Conservation (phyloP, 139 green algal species). For the Tetraselmis striata region DNA sequence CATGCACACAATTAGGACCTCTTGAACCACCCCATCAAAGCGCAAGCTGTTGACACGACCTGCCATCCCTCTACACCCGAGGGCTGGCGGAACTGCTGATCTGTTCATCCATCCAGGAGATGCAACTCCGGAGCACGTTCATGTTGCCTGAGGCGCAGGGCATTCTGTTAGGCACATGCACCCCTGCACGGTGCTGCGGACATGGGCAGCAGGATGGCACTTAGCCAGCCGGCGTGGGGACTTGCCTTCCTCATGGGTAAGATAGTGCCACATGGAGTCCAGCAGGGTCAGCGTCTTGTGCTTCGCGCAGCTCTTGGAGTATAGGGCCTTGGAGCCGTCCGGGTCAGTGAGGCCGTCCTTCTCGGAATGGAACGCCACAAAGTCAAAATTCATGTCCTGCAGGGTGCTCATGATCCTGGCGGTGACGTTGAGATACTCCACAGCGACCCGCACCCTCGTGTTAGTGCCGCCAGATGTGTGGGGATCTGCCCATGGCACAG, state of each 20-base stretch:
- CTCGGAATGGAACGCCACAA: constrained; percentile 53
- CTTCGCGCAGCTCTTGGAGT: constrained; percentile 23
- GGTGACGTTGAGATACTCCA: constrained; percentile 44
- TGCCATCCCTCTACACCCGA: too few relatives aligned
- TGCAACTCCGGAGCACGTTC: not conserved
- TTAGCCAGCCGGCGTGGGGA: too few relatives aligned
- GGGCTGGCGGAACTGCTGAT: too few relatives aligned
- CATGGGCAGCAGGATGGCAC: not conserved
- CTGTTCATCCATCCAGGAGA: not conserved
- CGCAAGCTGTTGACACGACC: too few relatives aligned
- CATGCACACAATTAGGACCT: too few relatives aligned
- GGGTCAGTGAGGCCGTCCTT: constrained; percentile 58
- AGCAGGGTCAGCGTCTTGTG: constrained; percentile 60
- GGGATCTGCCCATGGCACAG: not conserved
- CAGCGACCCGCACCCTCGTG: constrained; percentile 7
- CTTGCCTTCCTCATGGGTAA: constrained; percentile 54
- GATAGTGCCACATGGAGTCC: constrained; percentile 57
- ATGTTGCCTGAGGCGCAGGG: not conserved
- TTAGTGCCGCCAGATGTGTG: not conserved
- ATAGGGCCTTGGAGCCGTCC: constrained; percentile 44
- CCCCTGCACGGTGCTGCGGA: not conserved
- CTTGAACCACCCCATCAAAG: too few relatives aligned
- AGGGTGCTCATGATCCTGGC: constrained; percentile 28
- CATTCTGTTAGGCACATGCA: not conserved
- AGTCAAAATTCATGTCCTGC: constrained; percentile 31